phyloP scores from a whole-genome alignment of 2,329 filamentous ascomycete species.

The Trichoderma oligosporum region DNA sequence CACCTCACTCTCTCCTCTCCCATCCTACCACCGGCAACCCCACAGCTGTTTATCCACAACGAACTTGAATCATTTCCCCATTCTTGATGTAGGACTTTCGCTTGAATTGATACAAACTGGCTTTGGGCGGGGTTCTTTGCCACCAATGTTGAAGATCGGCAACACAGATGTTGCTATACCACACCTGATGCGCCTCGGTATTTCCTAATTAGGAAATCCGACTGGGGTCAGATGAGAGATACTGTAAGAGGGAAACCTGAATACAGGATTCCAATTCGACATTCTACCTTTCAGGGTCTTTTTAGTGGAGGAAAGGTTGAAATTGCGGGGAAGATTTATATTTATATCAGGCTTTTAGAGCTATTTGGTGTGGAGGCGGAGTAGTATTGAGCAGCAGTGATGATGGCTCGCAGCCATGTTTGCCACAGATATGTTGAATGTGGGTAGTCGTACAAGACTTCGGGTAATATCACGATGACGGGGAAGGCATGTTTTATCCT shows the following conservation, averaged over 20 bases:
- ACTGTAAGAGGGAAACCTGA: slow-evolving; percentile 3
- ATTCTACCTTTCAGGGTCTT: slow-evolving; percentile 1
- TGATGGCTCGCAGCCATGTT: background rate
- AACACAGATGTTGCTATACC: background rate
- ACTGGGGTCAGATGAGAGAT: slow-evolving; percentile 2
- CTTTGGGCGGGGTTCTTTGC: background rate
- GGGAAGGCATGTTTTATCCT: slow-evolving; percentile 4
- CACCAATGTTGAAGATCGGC: background rate
- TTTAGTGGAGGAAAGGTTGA: background rate
- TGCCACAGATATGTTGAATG: background rate
- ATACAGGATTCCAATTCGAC: slow-evolving; percentile 11
- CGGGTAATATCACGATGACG: slow-evolving; percentile 1
- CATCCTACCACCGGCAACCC: background rate
- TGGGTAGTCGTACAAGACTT: background rate
- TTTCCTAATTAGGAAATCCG: slow-evolving; percentile 25
- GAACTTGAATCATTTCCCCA: background rate
- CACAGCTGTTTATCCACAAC: background rate
- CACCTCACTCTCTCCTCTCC: background rate
- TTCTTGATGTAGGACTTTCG: background rate
- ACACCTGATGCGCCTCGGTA: background rate
- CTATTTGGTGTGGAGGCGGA: background rate
- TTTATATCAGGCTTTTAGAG: background rate
- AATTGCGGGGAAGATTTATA: slow-evolving; percentile 5
- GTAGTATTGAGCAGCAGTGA: background rate
- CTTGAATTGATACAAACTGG: background rate